A percentile compares a stretch with the other conserved stretches of the same genome.
Conservation (phyloP, 2,329 filamentous ascomycete genomes). For the Cercospora citrullina region DNA sequence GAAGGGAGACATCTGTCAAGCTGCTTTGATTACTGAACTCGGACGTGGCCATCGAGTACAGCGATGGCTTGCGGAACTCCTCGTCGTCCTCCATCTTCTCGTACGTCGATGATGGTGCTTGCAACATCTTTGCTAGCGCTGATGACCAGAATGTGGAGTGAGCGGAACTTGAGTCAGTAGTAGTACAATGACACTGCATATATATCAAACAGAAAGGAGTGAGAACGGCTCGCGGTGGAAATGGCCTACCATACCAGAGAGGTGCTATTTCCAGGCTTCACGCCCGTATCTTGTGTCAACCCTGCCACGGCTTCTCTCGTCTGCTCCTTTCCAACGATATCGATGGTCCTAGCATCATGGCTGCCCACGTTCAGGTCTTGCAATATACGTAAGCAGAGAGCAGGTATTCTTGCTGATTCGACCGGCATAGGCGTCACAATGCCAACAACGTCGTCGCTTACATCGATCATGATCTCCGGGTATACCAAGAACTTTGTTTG, state of each 20-base stretch:
- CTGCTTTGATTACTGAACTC: neutral
- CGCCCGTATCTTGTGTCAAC: neutral
- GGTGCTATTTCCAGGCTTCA: neutral
- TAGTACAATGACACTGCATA: neutral
- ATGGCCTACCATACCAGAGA: neutral
- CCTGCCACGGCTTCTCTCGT: slow-evolving; percentile 1
- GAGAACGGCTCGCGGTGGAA: neutral
- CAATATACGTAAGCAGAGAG: neutral
- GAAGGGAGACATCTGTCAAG: neutral
- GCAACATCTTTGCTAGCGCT: neutral
- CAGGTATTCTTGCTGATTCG: neutral
- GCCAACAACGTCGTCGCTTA: neutral
- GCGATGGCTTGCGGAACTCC: neutral
- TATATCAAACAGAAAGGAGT: neutral
- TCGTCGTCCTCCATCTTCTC: neutral
- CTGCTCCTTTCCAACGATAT: neutral
- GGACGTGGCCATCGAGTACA: neutral
- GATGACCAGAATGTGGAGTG: neutral
- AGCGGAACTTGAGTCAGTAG: neutral
- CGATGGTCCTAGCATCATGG: neutral
- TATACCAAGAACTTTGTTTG: neutral
- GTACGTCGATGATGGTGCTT: neutral
- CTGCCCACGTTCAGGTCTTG: neutral
- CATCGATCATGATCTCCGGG: neutral
- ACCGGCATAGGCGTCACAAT: neutral